These are phyloP conservation scores for Aspergillus tamarii DNA, from an alignment of 2,329 filamentous ascomycete genomes.

Conservation along the genomic window DNA sequence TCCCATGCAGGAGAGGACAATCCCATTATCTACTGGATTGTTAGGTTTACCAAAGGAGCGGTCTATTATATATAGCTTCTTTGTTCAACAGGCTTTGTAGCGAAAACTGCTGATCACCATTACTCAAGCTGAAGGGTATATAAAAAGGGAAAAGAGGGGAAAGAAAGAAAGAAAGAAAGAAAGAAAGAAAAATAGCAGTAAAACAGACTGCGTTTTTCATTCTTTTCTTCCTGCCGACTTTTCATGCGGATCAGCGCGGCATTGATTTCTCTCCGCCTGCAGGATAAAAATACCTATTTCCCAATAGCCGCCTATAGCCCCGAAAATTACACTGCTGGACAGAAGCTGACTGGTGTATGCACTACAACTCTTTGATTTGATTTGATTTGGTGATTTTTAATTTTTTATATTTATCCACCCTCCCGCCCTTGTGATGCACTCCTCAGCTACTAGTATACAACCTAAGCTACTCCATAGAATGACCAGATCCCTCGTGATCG, in stretches of 20 bases:
- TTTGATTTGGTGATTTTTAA: not conserved
- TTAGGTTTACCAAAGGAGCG: not conserved
- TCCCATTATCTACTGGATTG: not conserved
- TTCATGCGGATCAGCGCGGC: not conserved
- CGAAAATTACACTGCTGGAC: conserved; percentile 14
- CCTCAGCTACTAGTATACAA: not conserved
- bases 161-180: not conserved
- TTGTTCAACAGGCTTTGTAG: not conserved
- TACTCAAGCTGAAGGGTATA: not conserved
- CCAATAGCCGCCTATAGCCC: conserved; percentile 25
- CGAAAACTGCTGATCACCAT: not conserved
- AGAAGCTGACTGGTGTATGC: conserved; percentile 14
- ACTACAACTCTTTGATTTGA: not conserved
- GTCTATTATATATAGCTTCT: not conserved
- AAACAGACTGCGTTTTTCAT: not conserved
- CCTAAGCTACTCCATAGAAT: not conserved
- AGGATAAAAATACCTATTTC: conserved; percentile 15
- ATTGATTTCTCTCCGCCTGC: conserved; percentile 6
- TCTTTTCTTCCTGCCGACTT: not conserved
- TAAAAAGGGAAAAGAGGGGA: too few species aligned
- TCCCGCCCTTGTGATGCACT: not conserved
- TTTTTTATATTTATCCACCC: not conserved
- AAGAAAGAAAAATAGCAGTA: not conserved
- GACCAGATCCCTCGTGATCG: conserved; percentile 10
- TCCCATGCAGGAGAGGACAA: not conserved